phyloP scores from a whole-genome alignment of 768 basidiomycete genomes.

The Tricholoma sp. region DNA sequence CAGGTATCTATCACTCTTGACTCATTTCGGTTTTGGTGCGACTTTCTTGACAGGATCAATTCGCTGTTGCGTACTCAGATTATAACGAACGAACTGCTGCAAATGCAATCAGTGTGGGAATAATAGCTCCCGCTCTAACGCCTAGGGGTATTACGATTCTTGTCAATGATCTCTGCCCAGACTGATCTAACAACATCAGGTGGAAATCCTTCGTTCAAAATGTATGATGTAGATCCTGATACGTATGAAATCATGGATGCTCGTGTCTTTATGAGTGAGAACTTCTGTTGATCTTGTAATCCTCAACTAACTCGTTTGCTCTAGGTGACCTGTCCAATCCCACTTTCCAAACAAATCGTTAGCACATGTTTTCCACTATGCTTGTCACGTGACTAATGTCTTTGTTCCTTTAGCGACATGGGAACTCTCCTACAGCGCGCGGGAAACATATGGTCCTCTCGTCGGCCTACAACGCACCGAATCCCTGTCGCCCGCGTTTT shows the following conservation, averaged over 20 bases:
- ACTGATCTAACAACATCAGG: constrained; percentile 22
- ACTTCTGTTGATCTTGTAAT: background rate
- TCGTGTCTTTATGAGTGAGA: constrained; percentile 43
- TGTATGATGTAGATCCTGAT: constrained; percentile 63
- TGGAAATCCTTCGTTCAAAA: constrained; percentile 51
- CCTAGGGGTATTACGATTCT: constrained; percentile 39
- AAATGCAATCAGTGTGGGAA: constrained; percentile 42
- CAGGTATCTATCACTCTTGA: constrained; percentile 21
- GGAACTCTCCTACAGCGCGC: constrained; percentile 54
- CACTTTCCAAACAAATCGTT: constrained; percentile 42
- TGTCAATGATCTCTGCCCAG: background rate
- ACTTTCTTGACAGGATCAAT: constrained; percentile 42
- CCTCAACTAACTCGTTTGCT: background rate
- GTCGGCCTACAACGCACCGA: constrained; percentile 31
- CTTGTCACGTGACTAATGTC: background rate
- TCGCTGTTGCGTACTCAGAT: constrained; percentile 55
- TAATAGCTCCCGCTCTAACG: constrained; percentile 52
- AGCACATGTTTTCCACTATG: constrained; percentile 9
- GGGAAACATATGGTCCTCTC: constrained; percentile 43
- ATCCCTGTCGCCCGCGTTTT: constrained; percentile 48
- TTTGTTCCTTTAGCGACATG: constrained; percentile 36
- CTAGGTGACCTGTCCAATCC: constrained; percentile 38
- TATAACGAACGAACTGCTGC: constrained; percentile 38
- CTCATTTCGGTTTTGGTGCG: background rate
- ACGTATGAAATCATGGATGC: constrained; percentile 63